phyloP scores from a whole-genome alignment of 805 yeast genomes.

The Ogataea parapolymorpha region DNA sequence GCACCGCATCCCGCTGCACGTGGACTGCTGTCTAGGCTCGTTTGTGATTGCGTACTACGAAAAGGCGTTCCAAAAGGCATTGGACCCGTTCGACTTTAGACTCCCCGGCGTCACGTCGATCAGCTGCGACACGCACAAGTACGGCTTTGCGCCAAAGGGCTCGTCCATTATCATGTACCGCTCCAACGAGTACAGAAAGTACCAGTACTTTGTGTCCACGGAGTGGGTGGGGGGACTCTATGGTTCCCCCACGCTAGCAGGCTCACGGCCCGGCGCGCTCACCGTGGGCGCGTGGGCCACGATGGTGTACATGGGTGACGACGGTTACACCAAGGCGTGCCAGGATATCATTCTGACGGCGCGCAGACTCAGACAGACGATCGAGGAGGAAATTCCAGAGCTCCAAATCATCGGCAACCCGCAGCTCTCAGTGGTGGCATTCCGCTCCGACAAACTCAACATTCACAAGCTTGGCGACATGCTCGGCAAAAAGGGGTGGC shows the following conservation, averaged over 20 bases:
- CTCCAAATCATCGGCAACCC: conserved; percentile 84
- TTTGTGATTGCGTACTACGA: conserved; percentile 80
- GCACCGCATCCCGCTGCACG: conserved; percentile 82
- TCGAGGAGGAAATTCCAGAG: conserved; percentile 48
- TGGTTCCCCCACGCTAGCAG: conserved; percentile 95
- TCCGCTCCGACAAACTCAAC: conserved; percentile 58
- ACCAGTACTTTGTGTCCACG: conserved; percentile 79
- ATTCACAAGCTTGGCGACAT: conserved; percentile 78
- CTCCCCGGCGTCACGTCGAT: conserved; percentile 93
- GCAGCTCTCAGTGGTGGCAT: conserved; percentile 73
- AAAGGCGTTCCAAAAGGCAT: conserved; percentile 38
- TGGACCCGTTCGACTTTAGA: conserved; percentile 75
- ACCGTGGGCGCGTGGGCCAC: conserved; percentile 99
- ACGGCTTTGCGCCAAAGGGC: conserved; percentile 98
- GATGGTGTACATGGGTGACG: conserved; percentile 71
- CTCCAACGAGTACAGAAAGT: conserved; percentile 55
- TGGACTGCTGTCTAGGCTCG: conserved; percentile 94
- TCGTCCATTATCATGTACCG: conserved; percentile 92
- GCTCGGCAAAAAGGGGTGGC: conserved; percentile 77
- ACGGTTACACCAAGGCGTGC: conserved; percentile 74
- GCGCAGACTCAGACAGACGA: conserved; percentile 47
- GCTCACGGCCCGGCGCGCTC: conserved; percentile 94
- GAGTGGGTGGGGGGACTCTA: conserved; percentile 95
- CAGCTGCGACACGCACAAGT: conserved; percentile 98
- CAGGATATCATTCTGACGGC: conserved; percentile 65